phyloP scores from a whole-genome alignment of 305 asterid species.

The Stenogyne calaminthoides region DNA sequence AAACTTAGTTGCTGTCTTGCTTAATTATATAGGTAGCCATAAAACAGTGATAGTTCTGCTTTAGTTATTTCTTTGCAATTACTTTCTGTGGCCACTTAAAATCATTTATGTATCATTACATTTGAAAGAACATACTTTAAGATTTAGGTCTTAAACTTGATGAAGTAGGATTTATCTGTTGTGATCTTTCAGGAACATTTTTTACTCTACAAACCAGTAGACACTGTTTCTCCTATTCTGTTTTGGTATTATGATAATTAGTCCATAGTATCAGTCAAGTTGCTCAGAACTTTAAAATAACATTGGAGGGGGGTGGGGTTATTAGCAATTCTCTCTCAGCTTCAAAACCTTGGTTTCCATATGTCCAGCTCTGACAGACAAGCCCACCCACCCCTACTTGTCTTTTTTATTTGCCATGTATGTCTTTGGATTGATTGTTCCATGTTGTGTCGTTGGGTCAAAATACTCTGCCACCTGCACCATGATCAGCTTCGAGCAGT shows the following conservation, averaged over 20 bases:
- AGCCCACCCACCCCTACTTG: not conserved
- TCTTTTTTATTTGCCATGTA: not conserved
- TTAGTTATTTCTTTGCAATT: slow-evolving; percentile 4
- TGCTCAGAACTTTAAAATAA: not conserved
- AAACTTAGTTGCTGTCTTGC: not conserved
- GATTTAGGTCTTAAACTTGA: not conserved
- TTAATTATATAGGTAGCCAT: not conserved
- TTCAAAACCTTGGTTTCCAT: no score
- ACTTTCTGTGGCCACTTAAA: not conserved
- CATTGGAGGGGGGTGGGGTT: no score
- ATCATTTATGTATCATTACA: not conserved
- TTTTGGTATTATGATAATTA: not conserved
- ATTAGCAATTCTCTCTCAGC: no score
- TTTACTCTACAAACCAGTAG: not conserved
- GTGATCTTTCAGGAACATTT: slow-evolving; percentile 9
- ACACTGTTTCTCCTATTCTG: slow-evolving; percentile 1
- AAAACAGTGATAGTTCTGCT: not conserved
- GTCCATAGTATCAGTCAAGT: not conserved
- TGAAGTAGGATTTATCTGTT: not conserved
- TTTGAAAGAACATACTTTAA: not conserved
- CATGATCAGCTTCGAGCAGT: slow-evolving; percentile 92
- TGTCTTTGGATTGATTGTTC: slow-evolving; percentile 9
- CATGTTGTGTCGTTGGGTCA: slow-evolving; percentile 47
- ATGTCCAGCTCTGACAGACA: not conserved
- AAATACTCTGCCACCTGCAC: slow-evolving; percentile 89